Conservation (phyloP, 805 yeast genomes). For the Candida morakotiae region DNA sequence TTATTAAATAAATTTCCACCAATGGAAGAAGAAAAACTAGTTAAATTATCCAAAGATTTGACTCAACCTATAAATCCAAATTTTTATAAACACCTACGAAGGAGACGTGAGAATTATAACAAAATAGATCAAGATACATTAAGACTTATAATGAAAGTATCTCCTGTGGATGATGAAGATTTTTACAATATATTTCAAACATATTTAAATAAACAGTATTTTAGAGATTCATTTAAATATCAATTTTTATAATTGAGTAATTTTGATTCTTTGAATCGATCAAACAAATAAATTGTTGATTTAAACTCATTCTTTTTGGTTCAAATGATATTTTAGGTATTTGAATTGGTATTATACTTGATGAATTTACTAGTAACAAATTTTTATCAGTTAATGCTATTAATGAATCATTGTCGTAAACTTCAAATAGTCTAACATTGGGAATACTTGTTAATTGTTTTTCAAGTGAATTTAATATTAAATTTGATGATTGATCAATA, state of each 20-base stretch:
- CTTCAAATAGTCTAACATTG: slow-evolving; percentile 7
- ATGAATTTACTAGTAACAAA: slow-evolving; percentile 1
- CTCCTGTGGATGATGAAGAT: slow-evolving; percentile 22
- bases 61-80: slow-evolving; percentile 7
- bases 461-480: not conserved
- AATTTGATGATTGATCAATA: slow-evolving; percentile 4
- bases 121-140: slow-evolving; percentile 2
- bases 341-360: not conserved
- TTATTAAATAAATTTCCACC: slow-evolving; percentile 19
- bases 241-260: slow-evolving; percentile 32
- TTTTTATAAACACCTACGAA: slow-evolving; percentile 5
- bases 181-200: slow-evolving; percentile 23
- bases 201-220: slow-evolving; percentile 19
- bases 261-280: slow-evolving; percentile 37
- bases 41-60: slow-evolving; percentile 12
- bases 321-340: slow-evolving; percentile 4
- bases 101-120: slow-evolving; percentile 9
- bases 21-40: slow-evolving; percentile 14
- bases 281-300: slow-evolving; percentile 28
- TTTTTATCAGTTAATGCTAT: slow-evolving; percentile 3
- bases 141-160: slow-evolving; percentile 1
- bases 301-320: slow-evolving; percentile 6
- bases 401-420: not conserved
- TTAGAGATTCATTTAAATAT: no score
- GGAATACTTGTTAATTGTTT: slow-evolving; percentile 1